Base-by-base conservation (phyloP, 352 stramenopile species). In the Globisporangium paddicum region DNA sequence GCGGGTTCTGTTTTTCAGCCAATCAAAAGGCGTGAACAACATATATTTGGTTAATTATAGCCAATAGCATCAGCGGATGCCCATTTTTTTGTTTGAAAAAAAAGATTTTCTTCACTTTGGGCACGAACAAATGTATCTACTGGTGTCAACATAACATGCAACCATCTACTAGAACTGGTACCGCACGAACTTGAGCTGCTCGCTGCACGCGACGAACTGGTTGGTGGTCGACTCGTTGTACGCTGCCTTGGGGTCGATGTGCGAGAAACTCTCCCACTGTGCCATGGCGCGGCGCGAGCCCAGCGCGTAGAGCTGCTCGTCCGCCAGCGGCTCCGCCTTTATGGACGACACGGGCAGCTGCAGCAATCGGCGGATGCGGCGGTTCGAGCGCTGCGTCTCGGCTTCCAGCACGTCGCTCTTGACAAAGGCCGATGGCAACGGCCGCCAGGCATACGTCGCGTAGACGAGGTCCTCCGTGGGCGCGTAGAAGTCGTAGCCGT, bases 171-270 rank as follows among this genome's bases (percentile, higher is more conserved):
- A 60, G 25, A 65, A 52, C 38, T 63, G 58, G 60, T 88, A 91
- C 25, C 75, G 71, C 18, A 91, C 64, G 60, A 87, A 91, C 51
- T 84, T 70, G 55, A 91, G 69, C 18, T 68, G 64, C 21, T 62
- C 61, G 23, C 66, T 60, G 54, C 86, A 96, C 35, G 73, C 70
- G 9, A 81, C 72, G 57, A 96, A 96, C 57, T 96, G 86, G 66
- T 94, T 93, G 16, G 69, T 88, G 9, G 86, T 96, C n/a, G 86
- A 91, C 69, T 87, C 84, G 60, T 96, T 87, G 63, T 72, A 89
- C 14, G 65, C 38, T 11, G 73, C 73, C 5, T 32, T 55, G 23
- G 79, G 81, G 60, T 92, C 69, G 42, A 96, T 77, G 34, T 59
- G 60, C 0, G 84, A 88, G 62, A 94, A 93, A 30, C 61, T 41